phyloP scores from a whole-genome alignment of 208 protist genomes.

The Novymonas esmeraldas region DNA sequence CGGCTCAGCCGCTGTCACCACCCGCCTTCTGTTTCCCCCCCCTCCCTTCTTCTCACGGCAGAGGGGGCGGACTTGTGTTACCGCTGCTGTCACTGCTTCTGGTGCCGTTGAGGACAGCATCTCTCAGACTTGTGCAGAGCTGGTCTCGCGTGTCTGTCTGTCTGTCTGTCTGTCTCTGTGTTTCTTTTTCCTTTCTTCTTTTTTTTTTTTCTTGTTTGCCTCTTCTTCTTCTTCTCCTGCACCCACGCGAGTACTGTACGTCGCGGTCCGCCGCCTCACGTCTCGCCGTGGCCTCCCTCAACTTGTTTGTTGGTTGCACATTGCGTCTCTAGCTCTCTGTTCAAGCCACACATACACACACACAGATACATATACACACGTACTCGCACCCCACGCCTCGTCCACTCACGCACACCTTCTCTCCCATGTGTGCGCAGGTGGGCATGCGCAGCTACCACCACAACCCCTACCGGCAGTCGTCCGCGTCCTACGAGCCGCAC shows the following conservation, averaged over 20 bases:
- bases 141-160: neutral
- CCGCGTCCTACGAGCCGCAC: conserved; percentile 10
- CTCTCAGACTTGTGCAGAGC: no score
- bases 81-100: no score
- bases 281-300: no score
- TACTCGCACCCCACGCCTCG: no score
- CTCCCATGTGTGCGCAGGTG: neutral
- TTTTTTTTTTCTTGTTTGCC: neutral
- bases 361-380: neutral
- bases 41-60: no score
- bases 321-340: neutral
- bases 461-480: conserved; percentile 35
- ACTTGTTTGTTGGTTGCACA: neutral
- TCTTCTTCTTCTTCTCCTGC: neutral
- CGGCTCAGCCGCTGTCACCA: no score
- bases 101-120: no score
- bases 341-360: conserved; percentile 1
- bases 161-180: neutral
- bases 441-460: conserved; percentile 33
- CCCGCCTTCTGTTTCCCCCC: no score
- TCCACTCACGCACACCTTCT: neutral
- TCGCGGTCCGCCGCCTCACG: neutral
- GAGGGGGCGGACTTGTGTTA: no score
- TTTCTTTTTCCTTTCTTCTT: neutral
- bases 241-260: neutral